Evolutionary conservation across 106 monocot genomes (phyloP).

Genomic region (Agapanthus africanus): DNA sequence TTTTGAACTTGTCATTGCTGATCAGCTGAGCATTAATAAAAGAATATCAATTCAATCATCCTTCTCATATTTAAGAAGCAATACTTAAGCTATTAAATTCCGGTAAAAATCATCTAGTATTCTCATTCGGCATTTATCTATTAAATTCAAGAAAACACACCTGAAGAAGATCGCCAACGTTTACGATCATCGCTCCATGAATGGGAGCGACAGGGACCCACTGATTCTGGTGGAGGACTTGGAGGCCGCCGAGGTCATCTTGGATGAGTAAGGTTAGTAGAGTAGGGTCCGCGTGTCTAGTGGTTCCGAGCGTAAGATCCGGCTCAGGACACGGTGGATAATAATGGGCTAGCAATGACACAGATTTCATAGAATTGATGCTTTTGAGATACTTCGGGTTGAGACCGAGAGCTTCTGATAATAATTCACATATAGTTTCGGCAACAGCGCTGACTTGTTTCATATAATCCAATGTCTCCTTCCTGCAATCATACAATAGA

Average conservation of each 20-base stretch:
- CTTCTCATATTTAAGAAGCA: not conserved
- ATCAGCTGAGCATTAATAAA: too few species aligned
- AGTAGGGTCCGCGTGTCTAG: slow-evolving; percentile 40
- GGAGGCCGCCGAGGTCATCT: slow-evolving; percentile 55
- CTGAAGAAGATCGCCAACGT: slow-evolving; percentile 64
- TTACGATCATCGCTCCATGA: slow-evolving; percentile 42
- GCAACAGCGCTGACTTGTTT: not conserved
- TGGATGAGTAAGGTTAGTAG: slow-evolving; percentile 64
- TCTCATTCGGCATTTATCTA: too few species aligned
- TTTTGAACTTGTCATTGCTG: slow-evolving; percentile 19
- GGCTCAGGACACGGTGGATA: slow-evolving; percentile 82
- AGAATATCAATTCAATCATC: too few species aligned
- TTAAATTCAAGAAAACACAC: too few species aligned
- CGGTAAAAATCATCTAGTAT: too few species aligned
- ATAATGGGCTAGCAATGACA: slow-evolving; percentile 35
- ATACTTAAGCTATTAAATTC: too few species aligned
- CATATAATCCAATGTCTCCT: not conserved
- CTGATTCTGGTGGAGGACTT: slow-evolving; percentile 31
- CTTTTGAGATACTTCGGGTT: slow-evolving; percentile 26
- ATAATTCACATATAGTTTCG: slow-evolving; percentile 9
- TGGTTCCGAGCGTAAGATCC: slow-evolving; percentile 49
- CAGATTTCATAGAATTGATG: slow-evolving; percentile 37
- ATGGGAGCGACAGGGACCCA: slow-evolving; percentile 50
- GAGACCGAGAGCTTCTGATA: slow-evolving; percentile 67
- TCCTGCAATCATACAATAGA: not conserved